phyloP scores from a whole-genome alignment of 2,329 filamentous ascomycete genomes.

The Sporothrix schenckii region DNA sequence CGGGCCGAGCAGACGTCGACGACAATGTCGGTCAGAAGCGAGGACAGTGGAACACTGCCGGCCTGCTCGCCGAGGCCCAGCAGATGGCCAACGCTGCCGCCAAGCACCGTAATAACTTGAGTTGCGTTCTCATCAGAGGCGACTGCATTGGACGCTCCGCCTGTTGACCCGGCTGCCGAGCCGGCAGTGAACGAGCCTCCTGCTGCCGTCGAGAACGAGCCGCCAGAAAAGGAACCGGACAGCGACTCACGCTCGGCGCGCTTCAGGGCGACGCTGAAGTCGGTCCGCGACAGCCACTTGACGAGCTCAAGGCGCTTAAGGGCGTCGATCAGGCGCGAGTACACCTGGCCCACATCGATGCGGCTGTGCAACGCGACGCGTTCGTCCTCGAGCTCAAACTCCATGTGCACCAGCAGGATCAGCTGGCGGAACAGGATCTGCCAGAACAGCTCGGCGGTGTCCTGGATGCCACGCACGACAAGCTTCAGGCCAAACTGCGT shows the following conservation, averaged over 20 bases:
- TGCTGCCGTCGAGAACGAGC: conserved; percentile 7
- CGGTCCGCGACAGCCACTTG: conserved; percentile 66
- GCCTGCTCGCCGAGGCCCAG: conserved; percentile 63
- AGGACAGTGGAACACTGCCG: conserved; percentile 55
- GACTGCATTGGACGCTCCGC: conserved; percentile 43
- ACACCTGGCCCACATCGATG: conserved; percentile 70
- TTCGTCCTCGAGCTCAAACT: conserved; percentile 75
- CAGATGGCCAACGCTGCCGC: conserved; percentile 64
- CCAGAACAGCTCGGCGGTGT: conserved; percentile 73
- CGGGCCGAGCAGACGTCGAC: conserved; percentile 66
- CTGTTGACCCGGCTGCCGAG: conserved; percentile 44
- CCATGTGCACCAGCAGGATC: conserved; percentile 81
- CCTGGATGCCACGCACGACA: conserved; percentile 75
- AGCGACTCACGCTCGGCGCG: conserved; percentile 44
- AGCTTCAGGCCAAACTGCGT: conserved; percentile 77
- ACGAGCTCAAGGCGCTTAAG: conserved; percentile 76
- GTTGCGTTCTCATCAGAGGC: conserved; percentile 41
- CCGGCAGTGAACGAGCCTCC: conserved; percentile 26
- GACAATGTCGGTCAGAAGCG: conserved; percentile 67
- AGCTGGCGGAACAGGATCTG: conserved; percentile 80
- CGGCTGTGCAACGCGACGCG: conserved; percentile 64
- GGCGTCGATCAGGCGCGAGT: conserved; percentile 68
- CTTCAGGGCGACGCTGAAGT: conserved; percentile 55
- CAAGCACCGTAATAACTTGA: conserved; percentile 60
- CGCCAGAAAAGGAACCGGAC: conserved; percentile 35